Evolutionary conservation across 164 flowering plant genomes (phyloP), one percentile per base, ranked within the genome.

Genomic region (Buxus sempervirens): DNA sequence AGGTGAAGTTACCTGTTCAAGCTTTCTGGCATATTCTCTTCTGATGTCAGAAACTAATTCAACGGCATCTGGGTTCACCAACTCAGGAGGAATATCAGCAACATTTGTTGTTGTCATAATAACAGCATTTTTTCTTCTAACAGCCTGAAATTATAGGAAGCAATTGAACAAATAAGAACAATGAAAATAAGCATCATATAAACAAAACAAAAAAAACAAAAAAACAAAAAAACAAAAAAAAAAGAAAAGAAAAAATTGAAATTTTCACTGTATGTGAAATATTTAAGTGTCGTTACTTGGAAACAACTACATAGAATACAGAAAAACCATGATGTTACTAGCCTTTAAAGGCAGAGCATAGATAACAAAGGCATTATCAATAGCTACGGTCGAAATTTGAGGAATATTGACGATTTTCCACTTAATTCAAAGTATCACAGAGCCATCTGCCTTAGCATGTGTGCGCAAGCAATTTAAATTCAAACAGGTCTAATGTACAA

Each of bases 11-110:
- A 90, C 94, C 92, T 87, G 82, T 67, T 85, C 90, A 66, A 90
- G 85, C 84, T 87, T 83, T 72, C 72, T 70, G 13, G 82, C 81
- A 79, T 85, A 88, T 71, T 88, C 90, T 64, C 80, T 82, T 83
- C 90, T 81, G 65, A 88, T 82, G 59, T 84, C 89, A 65, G 83
- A 76, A 25, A 84, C 83, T 60, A 90, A 77, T 74, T 85, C 90
- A 70, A 82, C 69, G 27, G 84, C 80, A 54, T 81, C 79, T n/a
- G 87, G 79, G 56, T 78, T 79, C 28, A 81, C 84, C 69, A 80
- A 65, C 58, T 85, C 85, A 45, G 83, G 81, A 64, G 86, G 76
- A 22, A 74, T 77, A 77, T 83, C 84, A 62, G 69, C 72, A 38
- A 79, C 62, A 77, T 72, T 70, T 49, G 75, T 42, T 22, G 71